These are phyloP conservation scores for Diaporthe sp. DNA, from an alignment of 2,329 filamentous ascomycete genomes.

Conservation along the genomic window DNA sequence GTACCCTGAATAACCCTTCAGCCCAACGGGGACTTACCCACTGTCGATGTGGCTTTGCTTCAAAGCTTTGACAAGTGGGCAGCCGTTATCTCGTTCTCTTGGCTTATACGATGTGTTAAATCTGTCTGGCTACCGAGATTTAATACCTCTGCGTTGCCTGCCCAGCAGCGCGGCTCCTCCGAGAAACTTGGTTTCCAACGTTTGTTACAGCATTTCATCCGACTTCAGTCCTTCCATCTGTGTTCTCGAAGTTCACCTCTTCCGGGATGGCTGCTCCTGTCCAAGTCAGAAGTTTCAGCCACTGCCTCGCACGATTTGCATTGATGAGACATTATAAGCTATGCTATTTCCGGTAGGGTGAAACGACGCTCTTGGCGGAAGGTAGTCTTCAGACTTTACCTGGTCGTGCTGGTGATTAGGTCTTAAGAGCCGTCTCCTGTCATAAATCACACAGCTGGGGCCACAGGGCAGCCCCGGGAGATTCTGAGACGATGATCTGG, in stretches of 20 bases:
- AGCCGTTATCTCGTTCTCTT: neutral
- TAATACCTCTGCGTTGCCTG: neutral
- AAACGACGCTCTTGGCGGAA: constrained; percentile 28
- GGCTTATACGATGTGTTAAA: neutral
- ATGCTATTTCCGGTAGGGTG: constrained; percentile 24
- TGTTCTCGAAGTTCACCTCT: constrained; percentile 29
- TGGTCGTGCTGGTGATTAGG: neutral
- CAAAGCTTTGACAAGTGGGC: neutral
- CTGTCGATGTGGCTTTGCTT: neutral
- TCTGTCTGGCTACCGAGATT: neutral
- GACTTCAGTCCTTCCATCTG: neutral
- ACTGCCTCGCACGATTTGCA: constrained; percentile 26
- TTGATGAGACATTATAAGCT: constrained; percentile 29
- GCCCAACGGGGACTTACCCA: neutral
- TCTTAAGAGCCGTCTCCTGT: neutral
- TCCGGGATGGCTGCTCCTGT: neutral
- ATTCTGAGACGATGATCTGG: constrained; percentile 20
- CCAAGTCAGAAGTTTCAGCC: constrained; percentile 31
- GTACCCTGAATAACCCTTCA: neutral
- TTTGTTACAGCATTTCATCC: constrained; percentile 1
- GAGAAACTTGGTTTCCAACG: constrained; percentile 1
- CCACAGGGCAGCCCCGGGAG: constrained; percentile 17
- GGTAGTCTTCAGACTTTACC: constrained; percentile 1
- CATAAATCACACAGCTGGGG: constrained; percentile 2
- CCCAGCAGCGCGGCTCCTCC: constrained; percentile 10